Conservation (phyloP, 2,329 filamentous ascomycete species). For the Xylariaceae sp. region DNA sequence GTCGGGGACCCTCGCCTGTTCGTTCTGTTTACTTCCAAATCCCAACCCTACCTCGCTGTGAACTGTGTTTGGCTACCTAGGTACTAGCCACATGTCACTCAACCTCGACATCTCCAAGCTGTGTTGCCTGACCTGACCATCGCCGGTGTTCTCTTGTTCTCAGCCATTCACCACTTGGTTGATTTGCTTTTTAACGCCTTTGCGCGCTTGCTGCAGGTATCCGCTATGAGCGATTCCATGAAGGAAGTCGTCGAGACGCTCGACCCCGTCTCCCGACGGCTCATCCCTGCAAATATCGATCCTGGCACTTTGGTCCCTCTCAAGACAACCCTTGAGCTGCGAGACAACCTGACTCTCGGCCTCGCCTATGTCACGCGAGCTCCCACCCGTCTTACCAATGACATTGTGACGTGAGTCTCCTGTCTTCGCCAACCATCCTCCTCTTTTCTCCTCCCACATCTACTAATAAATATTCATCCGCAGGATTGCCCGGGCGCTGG, state of each 20-base stretch:
- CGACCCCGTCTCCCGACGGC: constrained; percentile 33
- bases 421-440: constrained; percentile 1
- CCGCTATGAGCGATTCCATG: constrained; percentile 36
- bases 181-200: constrained; percentile 23
- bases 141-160: background rate
- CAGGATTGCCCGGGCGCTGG: constrained; percentile 50
- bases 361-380: constrained; percentile 68
- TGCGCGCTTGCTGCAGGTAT: constrained; percentile 28
- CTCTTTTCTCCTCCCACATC: constrained; percentile 9
- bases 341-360: constrained; percentile 55
- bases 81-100: constrained; percentile 1
- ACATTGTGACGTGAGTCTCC: constrained; percentile 63
- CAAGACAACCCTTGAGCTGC: constrained; percentile 61
- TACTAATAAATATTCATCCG: constrained; percentile 24
- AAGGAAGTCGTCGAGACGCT: constrained; percentile 35
- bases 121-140: constrained; percentile 1
- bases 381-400: constrained; percentile 67
- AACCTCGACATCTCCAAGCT: constrained; percentile 1
- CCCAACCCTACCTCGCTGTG: background rate
- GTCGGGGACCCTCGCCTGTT: background rate
- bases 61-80: background rate
- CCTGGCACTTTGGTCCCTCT: constrained; percentile 50
- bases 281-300: constrained; percentile 30
- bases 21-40: background rate
- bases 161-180: constrained; percentile 5